Conservation (phyloP, 768 basidiomycete genomes). For the Tricholoma saponaceum region DNA sequence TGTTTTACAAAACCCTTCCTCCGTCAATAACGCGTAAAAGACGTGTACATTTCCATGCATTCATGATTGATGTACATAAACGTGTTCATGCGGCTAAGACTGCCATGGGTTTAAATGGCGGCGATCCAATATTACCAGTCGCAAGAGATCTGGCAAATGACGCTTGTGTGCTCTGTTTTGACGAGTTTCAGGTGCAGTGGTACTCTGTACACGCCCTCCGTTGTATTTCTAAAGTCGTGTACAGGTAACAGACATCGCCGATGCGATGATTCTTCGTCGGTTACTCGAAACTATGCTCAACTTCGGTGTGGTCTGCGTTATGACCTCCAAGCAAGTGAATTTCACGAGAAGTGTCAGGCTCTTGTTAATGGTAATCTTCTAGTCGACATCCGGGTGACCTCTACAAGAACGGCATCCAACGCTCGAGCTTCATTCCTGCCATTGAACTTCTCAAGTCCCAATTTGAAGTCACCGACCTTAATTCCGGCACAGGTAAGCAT, state of each 20-base stretch:
- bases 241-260: conserved; percentile 94
- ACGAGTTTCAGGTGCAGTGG: conserved; percentile 87
- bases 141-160: conserved; percentile 84
- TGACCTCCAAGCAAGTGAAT: conserved; percentile 91
- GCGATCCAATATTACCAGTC: conserved; percentile 85
- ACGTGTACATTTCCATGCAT: conserved; percentile 96
- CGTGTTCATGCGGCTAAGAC: conserved; percentile 80
- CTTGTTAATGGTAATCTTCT: conserved; percentile 4
- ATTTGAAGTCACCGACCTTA: conserved; percentile 87
- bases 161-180: conserved; percentile 87
- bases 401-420: conserved; percentile 98
- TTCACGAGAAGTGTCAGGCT: background rate
- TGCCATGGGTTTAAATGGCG: conserved; percentile 59
- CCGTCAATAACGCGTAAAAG: conserved; percentile 64
- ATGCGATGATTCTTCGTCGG: conserved; percentile 95
- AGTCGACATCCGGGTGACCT: conserved; percentile 97
- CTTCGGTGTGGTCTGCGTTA: conserved; percentile 88
- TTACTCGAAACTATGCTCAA: conserved; percentile 83
- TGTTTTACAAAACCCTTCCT: conserved; percentile 86
- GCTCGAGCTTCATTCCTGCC: conserved; percentile 89
- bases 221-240: background rate
- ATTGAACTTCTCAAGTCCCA: conserved; percentile 88
- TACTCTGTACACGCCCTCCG: conserved; percentile 3
- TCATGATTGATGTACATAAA: conserved; percentile 99
- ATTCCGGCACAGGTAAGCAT: conserved; percentile 84